Conservation (phyloP, 768 basidiomycete genomes). For the Mycena belliarum region DNA sequence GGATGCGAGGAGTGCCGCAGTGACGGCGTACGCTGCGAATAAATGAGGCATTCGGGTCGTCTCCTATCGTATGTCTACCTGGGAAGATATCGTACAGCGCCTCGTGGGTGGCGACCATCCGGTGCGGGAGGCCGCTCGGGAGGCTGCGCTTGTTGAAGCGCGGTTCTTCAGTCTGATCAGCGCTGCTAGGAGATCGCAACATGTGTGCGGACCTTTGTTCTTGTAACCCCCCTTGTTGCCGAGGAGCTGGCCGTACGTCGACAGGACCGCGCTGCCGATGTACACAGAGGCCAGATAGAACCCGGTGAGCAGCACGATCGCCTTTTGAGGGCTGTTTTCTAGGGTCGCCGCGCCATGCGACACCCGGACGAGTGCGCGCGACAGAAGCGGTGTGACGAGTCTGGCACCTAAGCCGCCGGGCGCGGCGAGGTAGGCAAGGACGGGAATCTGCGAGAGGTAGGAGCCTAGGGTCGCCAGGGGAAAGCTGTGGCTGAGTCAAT, state of each 20-base stretch:
- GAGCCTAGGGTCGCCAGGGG: not conserved
- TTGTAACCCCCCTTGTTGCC: too few relatives aligned
- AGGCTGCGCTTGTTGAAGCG: slow-evolving; percentile 5
- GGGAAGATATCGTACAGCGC: slow-evolving; percentile 14
- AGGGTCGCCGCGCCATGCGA: not conserved
- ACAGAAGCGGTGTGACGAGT: not conserved
- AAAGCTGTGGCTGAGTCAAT: not conserved
- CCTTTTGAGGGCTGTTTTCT: not conserved
- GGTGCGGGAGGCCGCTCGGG: not conserved
- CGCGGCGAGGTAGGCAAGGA: not conserved
- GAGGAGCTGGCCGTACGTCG: too few relatives aligned
- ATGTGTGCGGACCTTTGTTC: too few relatives aligned
- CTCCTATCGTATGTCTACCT: too few relatives aligned
- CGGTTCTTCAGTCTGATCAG: not conserved
- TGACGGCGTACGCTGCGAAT: not conserved
- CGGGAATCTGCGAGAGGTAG: not conserved
- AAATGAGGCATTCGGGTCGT: too few relatives aligned
- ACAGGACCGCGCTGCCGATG: too few relatives aligned
- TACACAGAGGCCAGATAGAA: not conserved
- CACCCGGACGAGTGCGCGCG: not conserved
- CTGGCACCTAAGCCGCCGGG: not conserved
- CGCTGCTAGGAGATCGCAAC: too few relatives aligned
- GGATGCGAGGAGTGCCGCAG: not conserved
- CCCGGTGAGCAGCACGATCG: not conserved
- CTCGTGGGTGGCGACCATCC: slow-evolving; percentile 13